Percentiles rank a stretch among this genome's conserved stretches.
These are phyloP conservation scores for Schizonepeta tenuifolia DNA, from an alignment of 257 asterid species.

Conservation along the genomic window DNA sequence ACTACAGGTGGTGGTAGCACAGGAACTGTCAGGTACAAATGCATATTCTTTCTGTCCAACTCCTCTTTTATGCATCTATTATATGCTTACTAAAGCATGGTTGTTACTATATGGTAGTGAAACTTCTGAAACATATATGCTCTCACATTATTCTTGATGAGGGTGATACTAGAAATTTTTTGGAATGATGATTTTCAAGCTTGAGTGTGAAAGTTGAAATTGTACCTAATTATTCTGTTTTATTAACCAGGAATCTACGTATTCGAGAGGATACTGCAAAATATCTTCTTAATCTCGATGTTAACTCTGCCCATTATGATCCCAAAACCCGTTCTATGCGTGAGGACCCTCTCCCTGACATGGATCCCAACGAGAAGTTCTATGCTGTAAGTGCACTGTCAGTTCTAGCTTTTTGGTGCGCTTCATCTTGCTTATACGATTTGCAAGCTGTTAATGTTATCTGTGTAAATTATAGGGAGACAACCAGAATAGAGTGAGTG, in stretches of 20 bases:
- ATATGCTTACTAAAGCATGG: background rate
- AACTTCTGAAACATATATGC: background rate
- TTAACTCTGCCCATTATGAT: conserved; percentile 91
- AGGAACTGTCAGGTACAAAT: conserved; percentile 88
- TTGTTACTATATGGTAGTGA: background rate
- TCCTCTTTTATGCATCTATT: background rate
- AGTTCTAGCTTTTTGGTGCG: conserved; percentile 1
- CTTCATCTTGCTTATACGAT: background rate
- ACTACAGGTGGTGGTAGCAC: conserved; percentile 99
- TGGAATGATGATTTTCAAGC: background rate
- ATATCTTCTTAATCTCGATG: conserved; percentile 94
- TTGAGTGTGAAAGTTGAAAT: conserved; percentile 8
- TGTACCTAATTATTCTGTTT: conserved; percentile 11
- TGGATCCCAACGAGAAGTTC: conserved; percentile 95
- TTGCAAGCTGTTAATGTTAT: background rate
- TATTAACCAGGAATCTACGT: conserved; percentile 75
- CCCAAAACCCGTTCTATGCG: conserved; percentile 99
- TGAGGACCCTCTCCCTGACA: conserved; percentile 98
- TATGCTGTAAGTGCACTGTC: conserved; percentile 60
- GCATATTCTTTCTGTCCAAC: background rate
- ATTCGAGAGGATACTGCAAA: conserved; percentile 97
- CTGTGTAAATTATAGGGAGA: conserved; percentile 63
- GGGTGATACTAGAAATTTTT: background rate
- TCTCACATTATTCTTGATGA: conserved; percentile 11
- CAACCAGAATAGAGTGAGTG: conserved; percentile 82